Evolutionary conservation across 257 asterid species (phyloP).

Genomic region (Fraxinus cuspidata): DNA sequence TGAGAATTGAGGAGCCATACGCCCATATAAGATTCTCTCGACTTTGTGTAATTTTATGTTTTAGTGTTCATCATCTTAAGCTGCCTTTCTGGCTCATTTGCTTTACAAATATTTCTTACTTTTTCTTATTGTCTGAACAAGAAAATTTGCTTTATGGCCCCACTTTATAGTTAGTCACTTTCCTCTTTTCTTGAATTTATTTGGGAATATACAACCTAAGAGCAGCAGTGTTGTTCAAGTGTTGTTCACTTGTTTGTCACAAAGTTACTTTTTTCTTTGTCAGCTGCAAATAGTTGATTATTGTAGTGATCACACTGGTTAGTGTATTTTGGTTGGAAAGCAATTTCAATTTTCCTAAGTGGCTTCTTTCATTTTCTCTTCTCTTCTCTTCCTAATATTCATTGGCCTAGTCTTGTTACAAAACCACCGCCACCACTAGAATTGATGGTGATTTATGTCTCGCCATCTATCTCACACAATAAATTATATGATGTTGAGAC

Average conservation of each 20-base stretch:
- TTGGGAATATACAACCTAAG: slow-evolving; percentile 18
- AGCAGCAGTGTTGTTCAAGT: slow-evolving; percentile 34
- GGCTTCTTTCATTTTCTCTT: neutral
- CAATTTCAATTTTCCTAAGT: neutral
- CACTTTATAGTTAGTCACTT: slow-evolving; percentile 40
- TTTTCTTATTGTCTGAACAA: slow-evolving; percentile 28
- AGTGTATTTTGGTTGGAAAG: neutral
- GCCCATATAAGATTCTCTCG: slow-evolving; percentile 34
- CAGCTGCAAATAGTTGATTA: slow-evolving; percentile 31
- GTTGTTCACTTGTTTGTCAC: slow-evolving; percentile 33
- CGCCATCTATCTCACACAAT: too few relatives aligned
- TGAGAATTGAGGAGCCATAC: slow-evolving; percentile 15
- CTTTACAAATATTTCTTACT: slow-evolving; percentile 12
- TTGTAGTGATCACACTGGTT: neutral
- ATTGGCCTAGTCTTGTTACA: neutral
- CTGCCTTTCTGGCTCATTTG: slow-evolving; percentile 29
- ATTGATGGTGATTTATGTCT: too few relatives aligned
- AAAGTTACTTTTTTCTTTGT: slow-evolving; percentile 40
- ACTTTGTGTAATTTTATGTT: slow-evolving; percentile 24
- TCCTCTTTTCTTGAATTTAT: slow-evolving; percentile 43
- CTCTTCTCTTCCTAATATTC: neutral
- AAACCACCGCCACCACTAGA: neutral
- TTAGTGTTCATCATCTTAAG: slow-evolving; percentile 35
- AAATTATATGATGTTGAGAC: too few relatives aligned
- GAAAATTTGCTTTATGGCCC: slow-evolving; percentile 33